Evolutionary conservation across 192 early-diverging fungal species (phyloP), one percentile per base, ranked within the genome.

Genomic region (Coemansia sp.): DNA sequence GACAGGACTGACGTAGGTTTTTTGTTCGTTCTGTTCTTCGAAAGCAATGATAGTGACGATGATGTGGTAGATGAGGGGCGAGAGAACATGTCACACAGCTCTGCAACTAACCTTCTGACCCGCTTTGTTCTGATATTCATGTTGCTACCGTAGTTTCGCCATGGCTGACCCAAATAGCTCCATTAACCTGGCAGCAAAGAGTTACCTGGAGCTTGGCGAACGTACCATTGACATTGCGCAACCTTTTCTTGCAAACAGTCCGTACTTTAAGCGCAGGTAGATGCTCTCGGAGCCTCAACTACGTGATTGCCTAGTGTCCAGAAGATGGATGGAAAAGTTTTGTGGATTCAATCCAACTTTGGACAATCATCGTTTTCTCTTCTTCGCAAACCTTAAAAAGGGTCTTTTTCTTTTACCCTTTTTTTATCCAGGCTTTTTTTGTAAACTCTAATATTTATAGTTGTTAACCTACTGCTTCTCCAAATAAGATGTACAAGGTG

Each of bases 401-500:
- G 1, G 7, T 36, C 2, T 36, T 36, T 36, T 36, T 36, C 13
- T 36, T 5, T 4, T 48, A 3, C 15, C 20, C 25, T 19, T 38
- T 61, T 54, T 62, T 44, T 45, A 31, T 19, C 50, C 48, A 11
- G 2, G 15, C 47, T 41, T 30, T 42, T 45, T 52, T 53, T 34
- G 19, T 25, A 22, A 50, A 57, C 31, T 11, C 20, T 47, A 25
- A 23, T 48, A 11, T 22, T 2, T 48, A 11, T 48, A 25, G 3
- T 13, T 11, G 22, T 48, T 13, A 9, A 10, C 3, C 45, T 48
- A 25, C 45, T 48, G 5, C 0, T 23, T 25, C 47, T 48, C 17
- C 15, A 22, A 47, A 6, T 28, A 50, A 28, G 36, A 80, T 80
- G 77, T 75, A 80, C 65, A 80, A 80, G 41, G 72, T 80, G 22